phyloP scores from a whole-genome alignment of 139 green algal species.

The Raphidocelis subcapitata region DNA sequence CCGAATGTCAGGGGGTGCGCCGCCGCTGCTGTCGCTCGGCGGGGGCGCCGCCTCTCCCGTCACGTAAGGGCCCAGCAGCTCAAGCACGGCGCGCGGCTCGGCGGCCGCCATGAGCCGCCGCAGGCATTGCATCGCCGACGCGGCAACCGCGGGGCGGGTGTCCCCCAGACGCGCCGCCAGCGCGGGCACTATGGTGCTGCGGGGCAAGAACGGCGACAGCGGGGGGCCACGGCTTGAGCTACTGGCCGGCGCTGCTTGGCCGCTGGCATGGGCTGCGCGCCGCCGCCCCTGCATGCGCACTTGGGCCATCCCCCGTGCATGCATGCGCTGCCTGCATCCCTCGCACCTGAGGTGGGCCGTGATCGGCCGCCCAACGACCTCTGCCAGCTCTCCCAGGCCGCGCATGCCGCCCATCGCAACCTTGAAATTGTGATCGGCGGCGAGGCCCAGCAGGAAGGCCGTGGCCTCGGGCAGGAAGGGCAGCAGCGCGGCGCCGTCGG shows the following conservation, averaged over 20 bases:
- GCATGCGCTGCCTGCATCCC: slow-evolving; percentile 23
- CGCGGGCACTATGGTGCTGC: neutral
- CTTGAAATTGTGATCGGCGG: slow-evolving; percentile 84
- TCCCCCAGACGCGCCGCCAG: neutral
- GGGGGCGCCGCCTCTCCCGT: no score
- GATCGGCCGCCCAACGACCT: slow-evolving; percentile 49
- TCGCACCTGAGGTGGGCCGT: slow-evolving; percentile 52
- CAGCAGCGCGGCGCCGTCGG: slow-evolving; percentile 38
- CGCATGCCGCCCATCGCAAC: slow-evolving; percentile 70
- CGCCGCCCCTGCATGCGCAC: no score
- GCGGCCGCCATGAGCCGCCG: slow-evolving; percentile 40
- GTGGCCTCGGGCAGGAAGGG: slow-evolving; percentile 57
- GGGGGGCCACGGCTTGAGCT: no score
- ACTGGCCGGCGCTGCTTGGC: no score
- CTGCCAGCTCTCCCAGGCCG: slow-evolving; percentile 61
- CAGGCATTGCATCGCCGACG: slow-evolving; percentile 19
- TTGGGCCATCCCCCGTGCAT: slow-evolving; percentile 31
- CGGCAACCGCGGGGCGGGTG: neutral
- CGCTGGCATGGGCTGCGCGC: no score
- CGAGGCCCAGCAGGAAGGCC: slow-evolving; percentile 61
- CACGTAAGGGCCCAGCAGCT: slow-evolving; percentile 36
- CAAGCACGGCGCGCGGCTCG: slow-evolving; percentile 29
- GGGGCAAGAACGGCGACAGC: no score
- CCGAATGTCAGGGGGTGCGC: no score
- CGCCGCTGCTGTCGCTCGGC: no score